phyloP scores from a whole-genome alignment of 345 rosid genomes.

The Melastoma malabathricum region DNA sequence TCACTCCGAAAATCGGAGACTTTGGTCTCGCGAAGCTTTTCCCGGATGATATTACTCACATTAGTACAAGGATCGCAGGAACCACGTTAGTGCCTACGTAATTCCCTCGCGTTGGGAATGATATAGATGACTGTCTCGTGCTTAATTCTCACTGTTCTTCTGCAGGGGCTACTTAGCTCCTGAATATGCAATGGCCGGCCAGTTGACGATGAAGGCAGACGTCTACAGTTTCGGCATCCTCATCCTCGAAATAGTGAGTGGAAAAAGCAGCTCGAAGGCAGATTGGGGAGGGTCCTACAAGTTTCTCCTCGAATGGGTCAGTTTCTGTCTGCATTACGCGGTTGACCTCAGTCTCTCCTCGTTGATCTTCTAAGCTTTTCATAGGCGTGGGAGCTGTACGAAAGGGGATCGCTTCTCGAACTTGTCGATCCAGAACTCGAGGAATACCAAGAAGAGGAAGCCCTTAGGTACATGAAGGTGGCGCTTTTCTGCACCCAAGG shows the following conservation, averaged over 20 bases:
- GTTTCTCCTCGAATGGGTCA: constrained; percentile 47
- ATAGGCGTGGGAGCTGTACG: constrained; percentile 54
- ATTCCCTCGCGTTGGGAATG: constrained; percentile 1
- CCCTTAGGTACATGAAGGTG: constrained; percentile 39
- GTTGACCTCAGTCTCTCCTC: background rate
- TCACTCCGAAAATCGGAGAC: constrained; percentile 86
- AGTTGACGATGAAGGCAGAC: constrained; percentile 59
- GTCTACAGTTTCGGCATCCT: constrained; percentile 64
- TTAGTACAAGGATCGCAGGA: constrained; percentile 89
- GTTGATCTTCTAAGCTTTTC: background rate
- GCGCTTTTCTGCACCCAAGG: constrained; percentile 66
- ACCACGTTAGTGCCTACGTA: constrained; percentile 50
- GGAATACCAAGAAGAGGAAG: constrained; percentile 36
- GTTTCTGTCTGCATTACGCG: background rate
- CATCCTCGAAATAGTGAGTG: constrained; percentile 49
- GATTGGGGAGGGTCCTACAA: constrained; percentile 30
- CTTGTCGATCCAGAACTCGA: constrained; percentile 42
- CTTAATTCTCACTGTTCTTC: constrained; percentile 7
- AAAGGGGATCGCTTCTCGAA: constrained; percentile 34
- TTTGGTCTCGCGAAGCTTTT: constrained; percentile 96
- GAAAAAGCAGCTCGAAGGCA: constrained; percentile 32
- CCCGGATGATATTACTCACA: constrained; percentile 87
- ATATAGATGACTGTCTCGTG: background rate
- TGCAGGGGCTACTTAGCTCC: constrained; percentile 76
- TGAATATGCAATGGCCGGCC: constrained; percentile 64